These are phyloP conservation scores for Camellia granthamiana DNA, from an alignment of 148 eudicot species.

Conservation along the genomic window DNA sequence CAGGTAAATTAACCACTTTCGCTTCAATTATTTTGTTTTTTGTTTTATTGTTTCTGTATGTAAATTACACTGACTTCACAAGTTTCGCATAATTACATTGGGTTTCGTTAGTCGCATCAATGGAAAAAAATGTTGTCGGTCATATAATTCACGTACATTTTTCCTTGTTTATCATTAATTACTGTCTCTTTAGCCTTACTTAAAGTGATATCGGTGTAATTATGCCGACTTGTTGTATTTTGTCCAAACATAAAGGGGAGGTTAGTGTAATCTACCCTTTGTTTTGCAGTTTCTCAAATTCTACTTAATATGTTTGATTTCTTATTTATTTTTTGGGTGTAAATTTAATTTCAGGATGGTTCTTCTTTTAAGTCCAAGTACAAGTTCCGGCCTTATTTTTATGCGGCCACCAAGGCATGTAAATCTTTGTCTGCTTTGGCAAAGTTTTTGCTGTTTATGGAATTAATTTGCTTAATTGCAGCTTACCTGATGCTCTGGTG, in stretches of 20 bases:
- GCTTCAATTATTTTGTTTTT: not conserved
- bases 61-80: too few relatives aligned
- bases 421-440: not conserved
- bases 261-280: too few relatives aligned
- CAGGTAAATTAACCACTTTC: conserved; percentile 48
- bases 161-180: too few relatives aligned
- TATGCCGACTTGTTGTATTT: too few relatives aligned
- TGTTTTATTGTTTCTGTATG: not conserved
- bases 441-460: not conserved
- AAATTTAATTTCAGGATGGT: conserved; percentile 65
- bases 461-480: not conserved
- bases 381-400: conserved; percentile 95
- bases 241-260: too few relatives aligned
- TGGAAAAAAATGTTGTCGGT: too few relatives aligned
- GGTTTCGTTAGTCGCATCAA: too few relatives aligned
- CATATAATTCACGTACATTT: too few relatives aligned
- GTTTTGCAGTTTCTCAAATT: not conserved
- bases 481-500: not conserved
- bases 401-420: conserved; percentile 84
- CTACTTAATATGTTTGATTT: conserved; percentile 10
- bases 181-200: too few relatives aligned
- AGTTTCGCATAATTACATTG: too few relatives aligned
- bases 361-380: conserved; percentile 82
- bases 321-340: not conserved
- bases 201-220: too few relatives aligned